Conservation (phyloP, 495 filamentous ascomycete species). For the Penicillium paradoxum region DNA sequence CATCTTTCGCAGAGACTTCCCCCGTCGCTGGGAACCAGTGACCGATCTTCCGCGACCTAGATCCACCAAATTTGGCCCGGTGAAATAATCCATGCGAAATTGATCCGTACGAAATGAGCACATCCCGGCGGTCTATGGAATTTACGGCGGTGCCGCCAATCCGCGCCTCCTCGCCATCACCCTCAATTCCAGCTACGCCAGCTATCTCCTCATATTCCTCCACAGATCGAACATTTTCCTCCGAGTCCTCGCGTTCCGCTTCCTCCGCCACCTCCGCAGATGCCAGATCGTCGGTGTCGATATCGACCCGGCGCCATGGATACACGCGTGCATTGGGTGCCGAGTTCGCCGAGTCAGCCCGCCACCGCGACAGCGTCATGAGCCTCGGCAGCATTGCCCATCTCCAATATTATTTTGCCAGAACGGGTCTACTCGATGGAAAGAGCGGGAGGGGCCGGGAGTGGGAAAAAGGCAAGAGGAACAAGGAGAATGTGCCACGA, state of each 20-base stretch:
- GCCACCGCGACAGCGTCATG: slow-evolving; percentile 86
- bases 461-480: slow-evolving; percentile 47
- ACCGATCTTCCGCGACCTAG: slow-evolving; percentile 1
- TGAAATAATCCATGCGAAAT: background rate
- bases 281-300: slow-evolving; percentile 51
- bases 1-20: background rate
- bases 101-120: slow-evolving; percentile 27
- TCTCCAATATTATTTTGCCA: slow-evolving; percentile 95
- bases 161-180: slow-evolving; percentile 55
- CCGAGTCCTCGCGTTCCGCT: slow-evolving; percentile 66
- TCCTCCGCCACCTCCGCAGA: slow-evolving; percentile 55
- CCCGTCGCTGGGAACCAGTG: background rate
- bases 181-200: slow-evolving; percentile 53
- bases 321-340: slow-evolving; percentile 90
- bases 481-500: slow-evolving; percentile 36
- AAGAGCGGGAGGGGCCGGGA: slow-evolving; percentile 82
- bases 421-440: slow-evolving; percentile 88
- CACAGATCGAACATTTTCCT: slow-evolving; percentile 72
- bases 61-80: background rate
- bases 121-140: slow-evolving; percentile 23
- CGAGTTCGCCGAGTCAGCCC: slow-evolving; percentile 85
- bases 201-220: slow-evolving; percentile 59
- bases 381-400: slow-evolving; percentile 95
- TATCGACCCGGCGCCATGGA: slow-evolving; percentile 61
- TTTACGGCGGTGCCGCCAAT: slow-evolving; percentile 22